A percentile compares a stretch with the other conserved stretches of the same genome.
Evolutionary conservation across 176 grass and related monocot species (phyloP).

Genomic region (Triticum aestivum): DNA sequence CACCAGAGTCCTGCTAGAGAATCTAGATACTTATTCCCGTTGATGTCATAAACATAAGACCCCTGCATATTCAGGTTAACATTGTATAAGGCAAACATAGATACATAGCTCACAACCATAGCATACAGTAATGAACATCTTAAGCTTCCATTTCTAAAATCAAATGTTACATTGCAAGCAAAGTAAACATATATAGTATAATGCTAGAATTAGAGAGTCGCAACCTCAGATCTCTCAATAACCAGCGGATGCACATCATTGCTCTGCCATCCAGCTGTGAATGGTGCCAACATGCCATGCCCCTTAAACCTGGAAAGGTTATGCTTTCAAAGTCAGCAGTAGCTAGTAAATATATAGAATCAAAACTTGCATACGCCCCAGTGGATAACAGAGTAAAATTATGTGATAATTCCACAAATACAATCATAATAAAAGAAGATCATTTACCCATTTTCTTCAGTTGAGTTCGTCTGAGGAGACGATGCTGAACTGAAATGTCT

Average conservation of each 20-base stretch:
- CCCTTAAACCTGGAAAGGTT: conserved; percentile 74
- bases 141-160: conserved; percentile 15
- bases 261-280: conserved; percentile 98
- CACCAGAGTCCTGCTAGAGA: conserved; percentile 94
- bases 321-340: background rate
- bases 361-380: background rate
- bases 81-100: background rate
- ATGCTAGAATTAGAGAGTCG: background rate
- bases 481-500: conserved; percentile 63
- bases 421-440: background rate
- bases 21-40: conserved; percentile 89
- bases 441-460: conserved; percentile 70
- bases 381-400: background rate
- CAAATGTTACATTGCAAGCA: background rate
- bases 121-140: background rate
- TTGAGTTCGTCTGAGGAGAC: conserved; percentile 46
- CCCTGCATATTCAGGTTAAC: conserved; percentile 49
- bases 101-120: background rate
- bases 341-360: background rate
- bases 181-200: background rate
- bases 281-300: conserved; percentile 95
- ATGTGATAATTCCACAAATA: background rate
- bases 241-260: conserved; percentile 76
- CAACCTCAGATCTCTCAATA: conserved; percentile 92
- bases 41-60: conserved; percentile 84